phyloP scores from a whole-genome alignment of 441 rosid species.

The Syzygium syzygioides region DNA sequence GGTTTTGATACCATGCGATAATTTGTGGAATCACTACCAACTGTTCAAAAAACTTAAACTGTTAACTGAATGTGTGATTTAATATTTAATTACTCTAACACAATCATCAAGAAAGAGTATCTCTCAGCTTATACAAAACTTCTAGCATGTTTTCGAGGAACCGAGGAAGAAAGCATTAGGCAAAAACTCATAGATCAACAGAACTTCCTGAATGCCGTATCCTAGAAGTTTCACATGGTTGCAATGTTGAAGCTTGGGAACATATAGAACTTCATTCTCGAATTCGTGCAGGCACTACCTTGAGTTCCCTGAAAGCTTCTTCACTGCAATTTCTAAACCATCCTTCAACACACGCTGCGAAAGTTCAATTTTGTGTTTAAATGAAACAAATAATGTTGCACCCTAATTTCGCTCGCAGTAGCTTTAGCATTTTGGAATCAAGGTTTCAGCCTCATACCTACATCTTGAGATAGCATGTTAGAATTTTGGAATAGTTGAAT shows the following conservation, averaged over 20 bases:
- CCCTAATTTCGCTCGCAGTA: background rate
- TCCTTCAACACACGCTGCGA: background rate
- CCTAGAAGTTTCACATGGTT: background rate
- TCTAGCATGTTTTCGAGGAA: background rate
- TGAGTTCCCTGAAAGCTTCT: background rate
- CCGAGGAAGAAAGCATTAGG: background rate
- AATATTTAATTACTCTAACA: too few relatives aligned
- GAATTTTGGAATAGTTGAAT: background rate
- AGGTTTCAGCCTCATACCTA: background rate
- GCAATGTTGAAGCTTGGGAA: background rate
- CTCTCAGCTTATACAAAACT: background rate
- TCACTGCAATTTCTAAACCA: background rate
- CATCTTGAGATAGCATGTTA: background rate
- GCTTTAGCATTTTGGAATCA: background rate
- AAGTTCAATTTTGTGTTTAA: background rate
- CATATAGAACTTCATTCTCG: background rate
- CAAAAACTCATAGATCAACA: background rate
- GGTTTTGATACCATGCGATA: too few relatives aligned
- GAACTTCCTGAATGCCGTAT: background rate
- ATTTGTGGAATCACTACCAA: too few relatives aligned
- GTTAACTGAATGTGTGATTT: too few relatives aligned
- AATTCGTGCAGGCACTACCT: background rate
- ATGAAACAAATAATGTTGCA: too few relatives aligned
- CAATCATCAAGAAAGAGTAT: too few relatives aligned
- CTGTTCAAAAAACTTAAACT: too few relatives aligned